phyloP scores from a whole-genome alignment of 371 early-diverging fungal species.

The Batkoa obscura region DNA sequence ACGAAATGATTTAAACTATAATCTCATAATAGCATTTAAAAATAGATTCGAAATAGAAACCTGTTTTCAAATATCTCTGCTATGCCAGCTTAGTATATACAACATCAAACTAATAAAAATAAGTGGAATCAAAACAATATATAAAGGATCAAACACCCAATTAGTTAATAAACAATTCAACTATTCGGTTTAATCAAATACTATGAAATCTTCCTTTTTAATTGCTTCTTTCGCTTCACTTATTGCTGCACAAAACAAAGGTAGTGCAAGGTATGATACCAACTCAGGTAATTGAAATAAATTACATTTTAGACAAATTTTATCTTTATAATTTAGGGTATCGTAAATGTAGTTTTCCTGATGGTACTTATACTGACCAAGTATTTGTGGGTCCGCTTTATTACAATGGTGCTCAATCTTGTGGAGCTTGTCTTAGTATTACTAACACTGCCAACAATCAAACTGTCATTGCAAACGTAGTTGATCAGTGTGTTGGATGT shows the following conservation, averaged over 20 bases:
- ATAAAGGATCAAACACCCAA: too few relatives aligned
- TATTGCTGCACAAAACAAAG: not conserved
- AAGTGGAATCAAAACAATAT: too few relatives aligned
- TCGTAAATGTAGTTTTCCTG: slow-evolving; percentile 4
- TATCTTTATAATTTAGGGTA: not conserved
- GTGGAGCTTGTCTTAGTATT: slow-evolving; percentile 1
- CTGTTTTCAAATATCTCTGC: too few relatives aligned
- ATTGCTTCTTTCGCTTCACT: not conserved
- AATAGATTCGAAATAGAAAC: too few relatives aligned
- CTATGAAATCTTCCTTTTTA: too few relatives aligned
- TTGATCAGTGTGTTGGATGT: slow-evolving; percentile 6
- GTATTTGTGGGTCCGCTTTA: not conserved
- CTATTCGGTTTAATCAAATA: too few relatives aligned
- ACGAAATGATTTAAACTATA: too few relatives aligned
- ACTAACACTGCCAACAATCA: not conserved
- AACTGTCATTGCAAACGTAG: not conserved
- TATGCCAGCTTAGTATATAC: too few relatives aligned
- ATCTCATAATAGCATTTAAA: too few relatives aligned
- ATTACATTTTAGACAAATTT: not conserved
- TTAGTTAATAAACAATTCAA: too few relatives aligned
- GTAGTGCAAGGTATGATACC: slow-evolving; percentile 1
- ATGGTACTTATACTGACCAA: not conserved
- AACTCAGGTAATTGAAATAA: not conserved
- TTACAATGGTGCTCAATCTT: not conserved
- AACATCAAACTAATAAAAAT: too few relatives aligned